Percentiles rank a stretch among this genome's conserved stretches.
phyloP scores from a whole-genome alignment of 345 rosid species.

The Theobroma cacao region DNA sequence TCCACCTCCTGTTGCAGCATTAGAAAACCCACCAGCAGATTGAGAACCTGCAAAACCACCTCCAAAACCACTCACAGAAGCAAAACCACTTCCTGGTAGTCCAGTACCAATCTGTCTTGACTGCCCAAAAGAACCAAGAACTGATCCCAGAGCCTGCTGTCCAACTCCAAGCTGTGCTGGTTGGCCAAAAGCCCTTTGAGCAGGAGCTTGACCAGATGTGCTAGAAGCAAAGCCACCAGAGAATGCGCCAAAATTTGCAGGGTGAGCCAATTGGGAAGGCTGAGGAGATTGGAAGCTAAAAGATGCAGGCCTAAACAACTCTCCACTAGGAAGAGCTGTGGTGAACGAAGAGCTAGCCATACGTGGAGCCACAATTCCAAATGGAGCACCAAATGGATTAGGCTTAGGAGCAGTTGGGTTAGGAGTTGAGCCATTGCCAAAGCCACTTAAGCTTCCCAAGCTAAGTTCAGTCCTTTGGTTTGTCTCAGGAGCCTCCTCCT shows the following conservation, averaged over 20 bases:
- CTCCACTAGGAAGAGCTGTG: conserved; percentile 69
- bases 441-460: conserved; percentile 65
- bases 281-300: conserved; percentile 66
- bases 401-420: conserved; percentile 43
- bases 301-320: conserved; percentile 87
- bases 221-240: conserved; percentile 56
- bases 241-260: conserved; percentile 45
- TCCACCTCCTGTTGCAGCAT: conserved; percentile 45
- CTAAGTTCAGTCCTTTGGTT: conserved; percentile 51
- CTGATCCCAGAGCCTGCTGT: conserved; percentile 88
- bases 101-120: conserved; percentile 82
- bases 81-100: conserved; percentile 58
- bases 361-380: conserved; percentile 50
- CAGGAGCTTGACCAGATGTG: conserved; percentile 47
- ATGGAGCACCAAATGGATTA: conserved; percentile 75
- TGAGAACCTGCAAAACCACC: conserved; percentile 52
- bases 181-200: conserved; percentile 73
- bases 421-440: conserved; percentile 69
- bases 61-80: conserved; percentile 50
- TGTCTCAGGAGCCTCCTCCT: conserved; percentile 89
- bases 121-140: conserved; percentile 96
- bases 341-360: conserved; percentile 50
- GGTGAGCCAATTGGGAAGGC: conserved; percentile 57
- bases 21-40: conserved; percentile 57
- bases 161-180: conserved; percentile 78